These are phyloP conservation scores for Eucalyptus urophylla DNA, from an alignment of 345 rosid genomes.

Conservation along the genomic window DNA sequence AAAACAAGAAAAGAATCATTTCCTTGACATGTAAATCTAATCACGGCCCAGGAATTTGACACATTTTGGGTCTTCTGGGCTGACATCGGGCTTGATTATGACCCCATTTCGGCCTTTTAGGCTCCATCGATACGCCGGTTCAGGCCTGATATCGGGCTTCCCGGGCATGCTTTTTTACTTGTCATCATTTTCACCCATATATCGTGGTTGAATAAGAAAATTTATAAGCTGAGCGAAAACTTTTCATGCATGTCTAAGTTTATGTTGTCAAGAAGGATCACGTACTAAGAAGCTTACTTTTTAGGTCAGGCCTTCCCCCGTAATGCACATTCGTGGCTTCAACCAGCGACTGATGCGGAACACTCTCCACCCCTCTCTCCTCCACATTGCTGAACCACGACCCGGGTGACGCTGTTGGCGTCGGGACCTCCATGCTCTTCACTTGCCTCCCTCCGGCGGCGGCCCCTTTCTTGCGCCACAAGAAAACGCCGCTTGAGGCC, in stretches of 20 bases:
- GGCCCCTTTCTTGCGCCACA: slow-evolving; percentile 9
- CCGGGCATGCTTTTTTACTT: background rate
- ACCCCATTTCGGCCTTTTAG: background rate
- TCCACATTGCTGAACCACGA: background rate
- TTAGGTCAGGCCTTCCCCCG: slow-evolving; percentile 19
- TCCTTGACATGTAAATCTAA: background rate
- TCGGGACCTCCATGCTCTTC: background rate
- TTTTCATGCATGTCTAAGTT: background rate
- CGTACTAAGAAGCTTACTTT: slow-evolving; percentile 2
- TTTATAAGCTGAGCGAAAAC: background rate
- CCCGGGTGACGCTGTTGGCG: background rate
- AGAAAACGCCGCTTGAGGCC: slow-evolving; percentile 7
- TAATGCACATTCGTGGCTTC: slow-evolving; percentile 7
- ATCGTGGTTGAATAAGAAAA: background rate
- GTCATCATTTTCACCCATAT: background rate
- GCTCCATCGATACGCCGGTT: background rate
- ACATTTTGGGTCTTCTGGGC: background rate
- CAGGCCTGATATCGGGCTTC: background rate
- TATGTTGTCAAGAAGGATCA: background rate
- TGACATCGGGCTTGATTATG: background rate
- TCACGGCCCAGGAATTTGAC: background rate
- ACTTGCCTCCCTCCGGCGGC: background rate
- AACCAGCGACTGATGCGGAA: slow-evolving; percentile 5
- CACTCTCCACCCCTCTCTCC: slow-evolving; percentile 12
- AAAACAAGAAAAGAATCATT: background rate